phyloP scores from a whole-genome alignment of 2,329 filamentous ascomycete species.

The Cladosporium sp. region DNA sequence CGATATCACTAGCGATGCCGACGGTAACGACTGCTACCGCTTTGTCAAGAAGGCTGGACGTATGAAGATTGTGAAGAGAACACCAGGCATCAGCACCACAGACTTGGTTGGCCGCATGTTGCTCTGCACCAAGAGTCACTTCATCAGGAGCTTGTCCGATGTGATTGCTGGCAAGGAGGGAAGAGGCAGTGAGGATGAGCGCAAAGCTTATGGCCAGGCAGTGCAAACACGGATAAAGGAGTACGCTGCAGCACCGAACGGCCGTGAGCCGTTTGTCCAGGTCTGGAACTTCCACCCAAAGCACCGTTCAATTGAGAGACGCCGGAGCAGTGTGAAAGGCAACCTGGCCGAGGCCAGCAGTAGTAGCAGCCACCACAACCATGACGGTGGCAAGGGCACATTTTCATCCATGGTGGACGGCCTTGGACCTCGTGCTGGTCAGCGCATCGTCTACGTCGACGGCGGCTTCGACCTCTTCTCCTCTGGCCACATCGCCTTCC shows the following conservation, averaged over 20 bases:
- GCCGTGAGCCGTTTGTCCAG: slow-evolving; percentile 72
- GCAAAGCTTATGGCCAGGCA: slow-evolving; percentile 60
- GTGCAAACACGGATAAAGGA: slow-evolving; percentile 77
- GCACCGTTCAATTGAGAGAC: slow-evolving; percentile 19
- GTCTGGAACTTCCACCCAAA: slow-evolving; percentile 74
- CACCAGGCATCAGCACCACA: slow-evolving; percentile 93
- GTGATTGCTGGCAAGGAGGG: slow-evolving; percentile 71
- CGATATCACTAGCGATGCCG: slow-evolving; percentile 92
- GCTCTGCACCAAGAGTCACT: slow-evolving; percentile 90
- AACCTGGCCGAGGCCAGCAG: background rate
- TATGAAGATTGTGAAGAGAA: slow-evolving; percentile 96
- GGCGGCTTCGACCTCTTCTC: slow-evolving; percentile 97
- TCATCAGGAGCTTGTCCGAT: slow-evolving; percentile 71
- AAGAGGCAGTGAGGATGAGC: slow-evolving; percentile 67
- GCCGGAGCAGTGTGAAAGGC: slow-evolving; percentile 13
- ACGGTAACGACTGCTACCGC: slow-evolving; percentile 94
- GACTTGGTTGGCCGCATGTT: slow-evolving; percentile 98
- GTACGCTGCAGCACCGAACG: slow-evolving; percentile 85
- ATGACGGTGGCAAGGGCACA: slow-evolving; percentile 55
- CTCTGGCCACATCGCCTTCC: slow-evolving; percentile 93
- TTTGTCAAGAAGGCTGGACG: slow-evolving; percentile 92
- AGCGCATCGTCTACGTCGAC: slow-evolving; percentile 90
- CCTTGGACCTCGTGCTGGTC: slow-evolving; percentile 69
- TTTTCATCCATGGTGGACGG: slow-evolving; percentile 72
- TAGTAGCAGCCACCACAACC: slow-evolving; percentile 45